phyloP scores from a whole-genome alignment of 257 asterid genomes.

The Linderniella brevidens region DNA sequence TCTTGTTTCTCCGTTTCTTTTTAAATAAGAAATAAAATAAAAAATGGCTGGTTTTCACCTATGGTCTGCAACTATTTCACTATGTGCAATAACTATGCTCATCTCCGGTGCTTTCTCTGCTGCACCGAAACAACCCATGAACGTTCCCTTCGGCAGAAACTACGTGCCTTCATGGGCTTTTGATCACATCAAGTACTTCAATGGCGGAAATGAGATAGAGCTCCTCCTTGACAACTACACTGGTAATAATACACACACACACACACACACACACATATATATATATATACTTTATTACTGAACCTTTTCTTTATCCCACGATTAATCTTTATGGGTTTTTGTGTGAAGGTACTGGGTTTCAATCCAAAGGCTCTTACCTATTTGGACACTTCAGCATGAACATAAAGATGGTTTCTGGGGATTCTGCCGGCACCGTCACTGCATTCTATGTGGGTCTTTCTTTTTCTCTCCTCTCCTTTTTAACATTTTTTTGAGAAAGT shows the following conservation, averaged over 20 bases:
- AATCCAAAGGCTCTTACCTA: conserved; percentile 64
- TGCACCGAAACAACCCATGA: conserved; percentile 26
- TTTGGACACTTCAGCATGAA: conserved; percentile 76
- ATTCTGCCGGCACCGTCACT: conserved; percentile 79
- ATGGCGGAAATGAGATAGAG: conserved; percentile 62
- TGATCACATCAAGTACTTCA: conserved; percentile 55
- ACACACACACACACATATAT: too few relatives aligned
- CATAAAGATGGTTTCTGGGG: conserved; percentile 72
- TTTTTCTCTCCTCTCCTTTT: not conserved
- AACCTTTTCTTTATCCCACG: too few relatives aligned
- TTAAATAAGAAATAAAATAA: too few relatives aligned
- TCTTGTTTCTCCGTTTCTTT: too few relatives aligned
- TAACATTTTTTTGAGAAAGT: not conserved
- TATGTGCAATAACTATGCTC: too few relatives aligned
- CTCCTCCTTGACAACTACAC: conserved; percentile 57
- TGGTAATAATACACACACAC: too few relatives aligned
- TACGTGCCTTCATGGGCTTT: conserved; percentile 73
- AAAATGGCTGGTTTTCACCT: too few relatives aligned
- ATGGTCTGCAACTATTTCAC: too few relatives aligned
- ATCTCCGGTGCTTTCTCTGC: conserved; percentile 2
- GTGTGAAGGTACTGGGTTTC: conserved; percentile 55
- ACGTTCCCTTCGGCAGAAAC: conserved; percentile 61
- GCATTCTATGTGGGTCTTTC: conserved; percentile 51
- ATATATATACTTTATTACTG: too few relatives aligned
- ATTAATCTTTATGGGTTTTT: not conserved